Base-by-base conservation (phyloP, 495 filamentous ascomycete species). In the Penicillium psychrofluorescens region DNA sequence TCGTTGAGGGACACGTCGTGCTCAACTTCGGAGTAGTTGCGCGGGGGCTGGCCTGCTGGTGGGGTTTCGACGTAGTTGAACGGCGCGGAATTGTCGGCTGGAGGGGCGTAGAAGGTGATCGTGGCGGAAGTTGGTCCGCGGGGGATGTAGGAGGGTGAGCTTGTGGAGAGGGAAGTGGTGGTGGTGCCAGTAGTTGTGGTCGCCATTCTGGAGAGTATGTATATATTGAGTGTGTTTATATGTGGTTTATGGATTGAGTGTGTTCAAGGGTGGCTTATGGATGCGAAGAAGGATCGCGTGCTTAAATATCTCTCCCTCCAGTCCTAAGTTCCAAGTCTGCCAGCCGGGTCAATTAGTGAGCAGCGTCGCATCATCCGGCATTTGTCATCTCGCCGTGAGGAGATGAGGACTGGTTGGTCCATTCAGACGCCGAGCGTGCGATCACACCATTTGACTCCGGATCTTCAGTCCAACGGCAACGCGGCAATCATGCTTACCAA, bases 61-160 rank as follows among this genome's bases (percentile, higher is more conserved):
- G 77, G 77, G 5, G 54, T 38, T 47, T 85, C 80, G 59, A 90
- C 83, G 62, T 81, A 84, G 67, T 88, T 80, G 70, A 71, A 84
- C 11, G 86, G 86, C 2, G 46, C 55, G 13, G 75, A 69, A 62
- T 79, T 79, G 58, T 88, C 81, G 11, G 73, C 32, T 1, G 88
- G 85, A 0, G 78, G 71, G 1, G 38, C 27, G 63, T 81, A 88
- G 78, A 88, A 95, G 67, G 79, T 78, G 4, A 95, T 70, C 31
- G 56, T 59, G 22, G 83, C 71, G 13, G 64, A 71, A 32, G 87
- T 79, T 55, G 83, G 72, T 38, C 89, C 89, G 36, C 78, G 72
- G 29, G 84, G 86, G 48, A 85, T 70, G 29, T 63, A 59, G n/a
- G 32, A 34, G 7, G 32, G 7, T 22, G 22, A 22, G 39, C 35